Evolutionary conservation across 768 basidiomycete species (phyloP).

Genomic region (Phylloporus rhodoxanthus): DNA sequence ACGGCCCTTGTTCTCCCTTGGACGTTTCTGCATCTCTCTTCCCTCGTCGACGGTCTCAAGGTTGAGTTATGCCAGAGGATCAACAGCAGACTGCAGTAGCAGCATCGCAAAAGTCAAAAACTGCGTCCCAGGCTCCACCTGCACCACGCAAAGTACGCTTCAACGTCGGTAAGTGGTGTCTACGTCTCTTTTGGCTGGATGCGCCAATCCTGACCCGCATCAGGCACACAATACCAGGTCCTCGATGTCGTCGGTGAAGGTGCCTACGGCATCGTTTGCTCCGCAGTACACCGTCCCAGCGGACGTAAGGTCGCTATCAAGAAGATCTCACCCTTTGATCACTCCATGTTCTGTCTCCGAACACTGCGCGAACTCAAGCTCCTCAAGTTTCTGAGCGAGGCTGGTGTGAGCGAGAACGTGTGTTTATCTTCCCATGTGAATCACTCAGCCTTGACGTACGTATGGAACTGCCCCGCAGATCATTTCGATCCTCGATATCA

Average conservation of each 20-base stretch:
- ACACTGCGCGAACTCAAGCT: constrained; percentile 87
- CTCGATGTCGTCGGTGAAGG: constrained; percentile 87
- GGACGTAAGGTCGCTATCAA: constrained; percentile 95
- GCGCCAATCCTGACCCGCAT: neutral
- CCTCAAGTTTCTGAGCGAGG: constrained; percentile 78
- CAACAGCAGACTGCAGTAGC: constrained; percentile 15
- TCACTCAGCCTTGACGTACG: neutral
- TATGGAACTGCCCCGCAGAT: constrained; percentile 42
- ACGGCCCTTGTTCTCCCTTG: constrained; percentile 11
- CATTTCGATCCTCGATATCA: constrained; percentile 84
- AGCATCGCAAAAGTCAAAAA: constrained; percentile 35
- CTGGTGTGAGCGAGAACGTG: constrained; percentile 86
- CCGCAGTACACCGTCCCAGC: constrained; percentile 81
- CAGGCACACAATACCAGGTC: constrained; percentile 76
- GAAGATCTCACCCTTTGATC: constrained; percentile 93
- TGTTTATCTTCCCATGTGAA: constrained; percentile 2
- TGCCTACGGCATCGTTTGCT: constrained; percentile 93
- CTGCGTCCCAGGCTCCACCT: constrained; percentile 39
- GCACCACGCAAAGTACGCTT: constrained; percentile 82
- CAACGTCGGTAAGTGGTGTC: constrained; percentile 60
- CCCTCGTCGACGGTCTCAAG: neutral
- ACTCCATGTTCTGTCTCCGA: constrained; percentile 88
- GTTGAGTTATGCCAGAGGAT: constrained; percentile 27
- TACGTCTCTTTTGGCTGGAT: neutral
- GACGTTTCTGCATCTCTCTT: constrained; percentile 2